Conservation (phyloP, 257 asterid genomes). For the Capsicum baccatum region DNA sequence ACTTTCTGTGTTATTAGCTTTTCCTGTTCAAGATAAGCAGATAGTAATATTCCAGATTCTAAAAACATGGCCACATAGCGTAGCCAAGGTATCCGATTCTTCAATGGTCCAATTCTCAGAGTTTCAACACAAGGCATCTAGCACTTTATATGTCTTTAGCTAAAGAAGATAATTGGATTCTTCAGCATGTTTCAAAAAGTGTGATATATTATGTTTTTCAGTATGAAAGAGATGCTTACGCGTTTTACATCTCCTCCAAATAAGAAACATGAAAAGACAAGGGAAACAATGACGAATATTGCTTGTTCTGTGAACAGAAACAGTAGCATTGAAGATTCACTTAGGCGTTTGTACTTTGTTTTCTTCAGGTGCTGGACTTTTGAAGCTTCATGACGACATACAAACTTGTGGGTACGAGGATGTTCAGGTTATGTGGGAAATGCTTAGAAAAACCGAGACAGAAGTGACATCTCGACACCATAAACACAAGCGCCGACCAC, state of each 20-base stretch:
- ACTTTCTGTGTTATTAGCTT: conserved; percentile 3
- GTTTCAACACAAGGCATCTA: conserved; percentile 16
- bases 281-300: neutral
- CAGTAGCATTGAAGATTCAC: neutral
- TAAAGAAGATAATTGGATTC: neutral
- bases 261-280: neutral
- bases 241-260: neutral
- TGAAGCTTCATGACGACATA: conserved; percentile 87
- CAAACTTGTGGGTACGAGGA: conserved; percentile 96
- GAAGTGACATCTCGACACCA: conserved; percentile 48
- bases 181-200: neutral
- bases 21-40: conserved; percentile 15
- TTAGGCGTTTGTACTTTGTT: neutral
- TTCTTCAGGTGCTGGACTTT: conserved; percentile 68
- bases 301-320: neutral
- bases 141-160: conserved; percentile 1
- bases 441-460: conserved; percentile 70
- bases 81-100: conserved; percentile 23
- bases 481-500: conserved; percentile 58
- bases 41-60: conserved; percentile 4
- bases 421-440: conserved; percentile 96
- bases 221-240: neutral
- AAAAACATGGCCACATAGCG: neutral
- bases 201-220: neutral
- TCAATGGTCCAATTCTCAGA: neutral